Evolutionary conservation across 129 eudicot species (phyloP).

Genomic region (Centella asiatica): DNA sequence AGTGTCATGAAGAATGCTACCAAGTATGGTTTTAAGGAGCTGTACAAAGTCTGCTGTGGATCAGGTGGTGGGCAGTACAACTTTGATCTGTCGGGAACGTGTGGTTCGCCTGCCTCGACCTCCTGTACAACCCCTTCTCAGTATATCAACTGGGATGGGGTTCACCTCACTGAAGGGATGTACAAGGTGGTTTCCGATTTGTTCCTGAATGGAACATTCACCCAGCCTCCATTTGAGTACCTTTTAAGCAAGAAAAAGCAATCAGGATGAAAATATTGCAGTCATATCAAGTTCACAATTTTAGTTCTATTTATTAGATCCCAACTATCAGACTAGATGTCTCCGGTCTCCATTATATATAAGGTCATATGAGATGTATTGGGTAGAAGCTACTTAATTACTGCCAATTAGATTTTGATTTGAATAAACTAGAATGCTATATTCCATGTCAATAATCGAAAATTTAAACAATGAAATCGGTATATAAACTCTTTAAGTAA

Average conservation of each 20-base stretch:
- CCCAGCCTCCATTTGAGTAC: constrained; percentile 45
- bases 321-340: no score
- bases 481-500: no score
- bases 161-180: constrained; percentile 82
- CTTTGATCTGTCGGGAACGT: constrained; percentile 33
- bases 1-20: constrained; percentile 33
- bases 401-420: no score
- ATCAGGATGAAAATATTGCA: constrained; percentile 25
- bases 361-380: no score
- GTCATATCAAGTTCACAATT: no score
- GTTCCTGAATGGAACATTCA: constrained; percentile 41
- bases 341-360: no score
- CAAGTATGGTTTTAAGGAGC: constrained; percentile 66
- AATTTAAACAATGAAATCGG: no score
- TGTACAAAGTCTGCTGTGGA: constrained; percentile 74
- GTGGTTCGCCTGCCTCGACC: constrained; percentile 61
- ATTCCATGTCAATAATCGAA: no score
- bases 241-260: constrained; percentile 34
- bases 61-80: constrained; percentile 45
- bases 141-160: constrained; percentile 91
- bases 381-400: no score
- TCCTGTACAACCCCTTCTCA: constrained; percentile 53
- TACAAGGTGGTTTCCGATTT: constrained; percentile 41
- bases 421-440: no score
- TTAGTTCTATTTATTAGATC: no score